These are phyloP conservation scores for Syzygium grande DNA, from an alignment of 345 rosid species.

Conservation along the genomic window DNA sequence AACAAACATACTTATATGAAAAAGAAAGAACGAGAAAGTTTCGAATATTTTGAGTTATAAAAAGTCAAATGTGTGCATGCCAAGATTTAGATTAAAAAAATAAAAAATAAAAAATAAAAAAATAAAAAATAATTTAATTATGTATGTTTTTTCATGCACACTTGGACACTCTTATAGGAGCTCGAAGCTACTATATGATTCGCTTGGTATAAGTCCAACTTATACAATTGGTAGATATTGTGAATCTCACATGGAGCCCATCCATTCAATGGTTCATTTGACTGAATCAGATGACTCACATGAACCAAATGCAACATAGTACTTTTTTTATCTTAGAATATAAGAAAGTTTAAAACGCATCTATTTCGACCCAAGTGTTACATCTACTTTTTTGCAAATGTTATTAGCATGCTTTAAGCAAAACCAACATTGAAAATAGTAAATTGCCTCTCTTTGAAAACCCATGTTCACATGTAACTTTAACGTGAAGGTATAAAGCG, in stretches of 20 bases:
- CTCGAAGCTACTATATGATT: background rate
- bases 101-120: background rate
- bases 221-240: background rate
- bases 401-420: background rate
- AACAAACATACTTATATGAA: background rate
- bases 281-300: background rate
- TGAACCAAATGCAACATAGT: background rate
- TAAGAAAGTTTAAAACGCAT: background rate
- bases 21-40: background rate
- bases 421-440: background rate
- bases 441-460: background rate
- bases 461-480: background rate
- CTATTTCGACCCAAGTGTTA: background rate
- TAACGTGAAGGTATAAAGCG: background rate
- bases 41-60: background rate
- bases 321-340: background rate
- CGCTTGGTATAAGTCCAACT: background rate
- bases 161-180: background rate
- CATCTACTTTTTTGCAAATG: background rate
- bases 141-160: background rate
- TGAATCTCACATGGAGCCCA: background rate
- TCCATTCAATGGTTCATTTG: background rate
- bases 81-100: background rate
- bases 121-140: background rate
- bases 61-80: background rate